Percentiles rank a stretch among this genome's conserved stretches.
These are phyloP conservation scores for Microbotryum intermedium DNA, from an alignment of 1,284 basidiomycete genomes.

Conservation along the genomic window DNA sequence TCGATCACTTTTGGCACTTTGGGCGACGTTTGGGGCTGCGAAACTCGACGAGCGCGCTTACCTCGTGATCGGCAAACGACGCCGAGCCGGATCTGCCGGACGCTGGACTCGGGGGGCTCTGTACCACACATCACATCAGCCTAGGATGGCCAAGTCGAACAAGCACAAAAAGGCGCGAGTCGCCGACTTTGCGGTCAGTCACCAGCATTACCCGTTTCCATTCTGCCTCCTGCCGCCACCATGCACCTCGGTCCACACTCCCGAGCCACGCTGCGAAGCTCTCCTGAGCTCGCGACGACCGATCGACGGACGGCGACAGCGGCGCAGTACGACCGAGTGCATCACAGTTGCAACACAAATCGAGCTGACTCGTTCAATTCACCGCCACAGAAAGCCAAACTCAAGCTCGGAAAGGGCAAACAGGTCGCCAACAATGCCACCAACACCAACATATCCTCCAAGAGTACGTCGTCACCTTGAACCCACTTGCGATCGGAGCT, in stretches of 20 bases:
- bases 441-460: constrained; percentile 72
- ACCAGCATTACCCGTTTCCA: too few species aligned
- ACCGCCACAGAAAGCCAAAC: constrained; percentile 73
- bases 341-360: too few species aligned
- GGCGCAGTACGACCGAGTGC: neutral
- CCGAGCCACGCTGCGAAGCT: neutral
- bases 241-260: neutral
- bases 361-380: neutral
- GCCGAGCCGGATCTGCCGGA: too few species aligned
- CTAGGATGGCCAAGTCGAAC: constrained; percentile 67
- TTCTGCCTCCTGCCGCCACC: too few species aligned
- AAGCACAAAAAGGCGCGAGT: constrained; percentile 79
- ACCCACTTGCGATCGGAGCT: neutral
- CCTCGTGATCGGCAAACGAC: too few species aligned
- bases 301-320: neutral
- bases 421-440: constrained; percentile 71
- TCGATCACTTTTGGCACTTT: too few species aligned
- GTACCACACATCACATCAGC: neutral
- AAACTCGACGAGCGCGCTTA: too few species aligned
- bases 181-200: constrained; percentile 71
- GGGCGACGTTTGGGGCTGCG: too few species aligned
- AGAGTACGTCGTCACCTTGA: constrained; percentile 7
- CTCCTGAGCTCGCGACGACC: neutral
- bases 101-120: too few species aligned
- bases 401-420: constrained; percentile 94